Conservation (phyloP, 441 rosid genomes). For the Pelargonium myrrhifolium region DNA sequence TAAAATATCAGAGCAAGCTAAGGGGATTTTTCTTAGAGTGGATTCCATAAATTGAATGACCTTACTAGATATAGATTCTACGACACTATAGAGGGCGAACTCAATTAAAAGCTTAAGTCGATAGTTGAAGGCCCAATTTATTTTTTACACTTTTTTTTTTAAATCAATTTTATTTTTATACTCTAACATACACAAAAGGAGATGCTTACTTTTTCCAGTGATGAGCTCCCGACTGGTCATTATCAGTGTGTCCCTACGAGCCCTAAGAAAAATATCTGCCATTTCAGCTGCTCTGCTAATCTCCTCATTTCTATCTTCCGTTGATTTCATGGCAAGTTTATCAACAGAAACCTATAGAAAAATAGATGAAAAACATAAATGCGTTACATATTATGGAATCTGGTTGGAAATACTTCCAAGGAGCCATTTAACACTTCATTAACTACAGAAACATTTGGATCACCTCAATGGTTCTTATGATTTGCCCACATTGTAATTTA, state of each 20-base stretch:
- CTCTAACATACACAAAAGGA: not conserved
- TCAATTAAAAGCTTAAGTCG: too few relatives aligned
- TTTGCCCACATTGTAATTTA: constrained; percentile 47
- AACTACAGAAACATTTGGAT: constrained; percentile 18
- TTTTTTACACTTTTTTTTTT: too few relatives aligned
- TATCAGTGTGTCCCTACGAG: constrained; percentile 64
- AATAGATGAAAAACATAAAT: constrained; percentile 9
- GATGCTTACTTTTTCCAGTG: constrained; percentile 66
- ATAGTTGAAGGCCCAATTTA: too few relatives aligned
- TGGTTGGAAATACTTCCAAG: not conserved
- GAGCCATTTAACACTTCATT: not conserved
- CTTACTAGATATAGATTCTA: constrained; percentile 4
- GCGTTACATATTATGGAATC: not conserved
- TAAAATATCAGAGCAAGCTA: not conserved
- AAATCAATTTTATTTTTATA: too few relatives aligned
- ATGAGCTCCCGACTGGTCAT: constrained; percentile 91
- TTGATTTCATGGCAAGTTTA: constrained; percentile 72
- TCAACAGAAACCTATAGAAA: constrained; percentile 65
- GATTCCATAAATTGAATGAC: not conserved
- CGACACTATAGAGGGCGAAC: not conserved
- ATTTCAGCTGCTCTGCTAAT: constrained; percentile 66
- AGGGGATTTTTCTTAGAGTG: not conserved
- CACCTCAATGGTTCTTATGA: constrained; percentile 73
- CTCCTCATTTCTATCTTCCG: constrained; percentile 68
- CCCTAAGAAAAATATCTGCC: constrained; percentile 56